Conservation (phyloP, 31 red algal genomes). For the Odonthalia washingtoniensis region DNA sequence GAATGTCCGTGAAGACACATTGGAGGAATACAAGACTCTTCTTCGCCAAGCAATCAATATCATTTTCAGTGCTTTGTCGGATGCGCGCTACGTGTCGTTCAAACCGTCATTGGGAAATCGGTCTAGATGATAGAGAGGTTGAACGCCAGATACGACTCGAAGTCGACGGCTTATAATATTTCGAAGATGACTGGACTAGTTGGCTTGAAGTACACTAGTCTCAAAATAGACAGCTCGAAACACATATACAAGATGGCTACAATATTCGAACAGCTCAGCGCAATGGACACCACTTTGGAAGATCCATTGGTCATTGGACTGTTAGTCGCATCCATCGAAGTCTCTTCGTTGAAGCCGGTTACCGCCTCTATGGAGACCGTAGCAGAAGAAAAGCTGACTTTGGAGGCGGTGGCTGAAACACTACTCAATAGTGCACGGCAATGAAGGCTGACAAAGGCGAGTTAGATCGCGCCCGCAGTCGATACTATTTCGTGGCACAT, state of each 20-base stretch:
- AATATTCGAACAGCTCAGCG: background rate
- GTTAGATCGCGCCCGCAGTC: background rate
- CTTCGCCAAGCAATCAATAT: slow-evolving; percentile 3
- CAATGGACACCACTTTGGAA: background rate
- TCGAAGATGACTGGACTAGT: slow-evolving; percentile 37
- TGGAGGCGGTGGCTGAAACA: background rate
- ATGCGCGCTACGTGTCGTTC: slow-evolving; percentile 27
- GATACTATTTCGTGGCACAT: background rate
- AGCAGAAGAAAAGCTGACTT: background rate
- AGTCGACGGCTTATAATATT: slow-evolving; percentile 17
- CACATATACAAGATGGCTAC: slow-evolving; percentile 24
- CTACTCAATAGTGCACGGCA: slow-evolving; percentile 22
- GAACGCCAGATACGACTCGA: background rate
- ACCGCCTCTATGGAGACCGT: slow-evolving; percentile 25
- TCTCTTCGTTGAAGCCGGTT: background rate
- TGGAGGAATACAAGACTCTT: background rate
- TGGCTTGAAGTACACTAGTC: background rate
- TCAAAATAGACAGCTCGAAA: background rate
- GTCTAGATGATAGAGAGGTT: slow-evolving; percentile 12
- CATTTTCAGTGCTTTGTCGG: slow-evolving; percentile 5
- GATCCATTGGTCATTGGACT: background rate
- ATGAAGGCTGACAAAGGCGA: background rate
- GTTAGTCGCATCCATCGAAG: slow-evolving; percentile 3
- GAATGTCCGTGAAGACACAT: background rate
- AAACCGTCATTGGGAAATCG: slow-evolving; percentile 20